Evolutionary conservation across 768 basidiomycete genomes (phyloP), one percentile per base, ranked within the genome.

Genomic region (Tulasnella sp.): DNA sequence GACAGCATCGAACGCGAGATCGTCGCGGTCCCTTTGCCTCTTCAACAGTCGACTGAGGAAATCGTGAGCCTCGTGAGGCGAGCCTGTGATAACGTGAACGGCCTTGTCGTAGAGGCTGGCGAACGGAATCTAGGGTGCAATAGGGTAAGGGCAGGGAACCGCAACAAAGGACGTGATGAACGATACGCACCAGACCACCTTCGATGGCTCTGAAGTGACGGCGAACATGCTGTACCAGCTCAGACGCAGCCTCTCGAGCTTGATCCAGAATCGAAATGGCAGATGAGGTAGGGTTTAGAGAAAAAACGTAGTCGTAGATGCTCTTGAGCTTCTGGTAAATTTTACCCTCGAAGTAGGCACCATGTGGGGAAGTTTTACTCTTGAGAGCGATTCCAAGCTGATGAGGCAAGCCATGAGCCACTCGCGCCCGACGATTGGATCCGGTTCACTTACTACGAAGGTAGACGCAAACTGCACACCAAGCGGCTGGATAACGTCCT

Each of bases 401-500:
- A 29, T 26, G 20, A 37, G 13, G 20, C 40, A 16, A 35, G 11
- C n/a, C 37, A 15, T 39, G 40, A 42, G 44, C n/a, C 75, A 73
- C 3, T 1, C 18, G 6, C 5, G 15, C 40, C 3, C 77, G 20
- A 42, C 9, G 9, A n/a, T 7, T 42, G 23, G 44, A 3, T 57
- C 55, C 9, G n/a, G 11, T 10, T 2, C 13, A 37, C 86, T 90
- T 79, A 94, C 93, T 42, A 94, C 84, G 70, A 93, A 91, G 26
- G 84, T 82, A 10, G 92, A 90, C 39, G 87, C 89, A 92, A 93
- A 95, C 79, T 88, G 84, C 29, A 93, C 84, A 20, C 93, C 90
- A 1, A 91, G 87, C 46, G 85, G 81, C 81, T 88, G 91, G 78
- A 94, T 82, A 6, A 94, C 91, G 80, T 92, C 89, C 16, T 87